A percentile compares a stretch with the other conserved stretches of the same genome.
phyloP scores from a whole-genome alignment of 257 asterid species.

The Penstemon newberryi region DNA sequence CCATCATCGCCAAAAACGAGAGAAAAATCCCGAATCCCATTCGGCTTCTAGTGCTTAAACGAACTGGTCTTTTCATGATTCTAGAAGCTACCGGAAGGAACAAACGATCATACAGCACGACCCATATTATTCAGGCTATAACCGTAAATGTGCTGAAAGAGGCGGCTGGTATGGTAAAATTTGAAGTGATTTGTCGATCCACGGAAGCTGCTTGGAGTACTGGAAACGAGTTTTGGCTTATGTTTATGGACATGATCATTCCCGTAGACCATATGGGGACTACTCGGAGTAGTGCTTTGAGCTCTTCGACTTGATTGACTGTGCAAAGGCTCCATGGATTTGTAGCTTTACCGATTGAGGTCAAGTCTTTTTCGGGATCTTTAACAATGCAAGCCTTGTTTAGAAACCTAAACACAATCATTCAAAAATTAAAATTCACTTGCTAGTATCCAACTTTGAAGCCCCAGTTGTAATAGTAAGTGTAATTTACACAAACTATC shows the following conservation, averaged over 20 bases:
- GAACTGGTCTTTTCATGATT: slow-evolving; percentile 40
- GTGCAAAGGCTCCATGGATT: slow-evolving; percentile 68
- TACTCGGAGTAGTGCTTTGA: slow-evolving; percentile 56
- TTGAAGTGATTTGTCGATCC: slow-evolving; percentile 52
- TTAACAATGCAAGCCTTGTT: slow-evolving; percentile 67
- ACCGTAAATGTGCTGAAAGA: slow-evolving; percentile 50
- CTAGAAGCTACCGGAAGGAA: slow-evolving; percentile 61
- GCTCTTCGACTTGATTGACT: slow-evolving; percentile 72
- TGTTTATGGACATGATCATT: slow-evolving; percentile 46
- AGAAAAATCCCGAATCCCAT: slow-evolving; percentile 70
- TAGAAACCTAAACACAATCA: slow-evolving; percentile 47
- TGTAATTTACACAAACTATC: too few species aligned
- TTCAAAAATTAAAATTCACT: neutral
- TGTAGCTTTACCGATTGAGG: slow-evolving; percentile 38
- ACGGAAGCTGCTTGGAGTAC: slow-evolving; percentile 63
- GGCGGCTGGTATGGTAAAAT: slow-evolving; percentile 68
- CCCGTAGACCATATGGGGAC: slow-evolving; percentile 77
- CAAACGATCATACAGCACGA: slow-evolving; percentile 49
- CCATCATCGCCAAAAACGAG: slow-evolving; percentile 50
- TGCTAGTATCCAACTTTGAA: too few species aligned
- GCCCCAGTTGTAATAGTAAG: too few species aligned
- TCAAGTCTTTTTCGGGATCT: slow-evolving; percentile 44
- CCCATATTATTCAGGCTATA: slow-evolving; percentile 52
- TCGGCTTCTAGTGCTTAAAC: slow-evolving; percentile 43
- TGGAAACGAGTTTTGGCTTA: slow-evolving; percentile 52